Percentiles rank a stretch among this genome's conserved stretches.
Evolutionary conservation across 163 green algal genomes (phyloP).

Genomic region (Scenedesmus sp.): DNA sequence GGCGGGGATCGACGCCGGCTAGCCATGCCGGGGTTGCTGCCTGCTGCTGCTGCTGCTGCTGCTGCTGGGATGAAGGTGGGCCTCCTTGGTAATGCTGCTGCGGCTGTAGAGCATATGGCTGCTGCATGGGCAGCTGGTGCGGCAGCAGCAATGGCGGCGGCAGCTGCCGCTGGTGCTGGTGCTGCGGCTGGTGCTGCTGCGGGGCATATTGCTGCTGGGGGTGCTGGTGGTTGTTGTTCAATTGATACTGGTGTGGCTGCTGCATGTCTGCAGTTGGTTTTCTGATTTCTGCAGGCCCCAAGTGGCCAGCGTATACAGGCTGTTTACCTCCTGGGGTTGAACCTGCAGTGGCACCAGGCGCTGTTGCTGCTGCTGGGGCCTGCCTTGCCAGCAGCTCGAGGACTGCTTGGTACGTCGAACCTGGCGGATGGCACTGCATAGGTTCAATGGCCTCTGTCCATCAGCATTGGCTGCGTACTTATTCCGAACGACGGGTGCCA

Average conservation of each 20-base stretch:
- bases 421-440: background rate
- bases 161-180: background rate
- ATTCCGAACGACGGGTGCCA: background rate
- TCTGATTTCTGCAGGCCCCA: background rate
- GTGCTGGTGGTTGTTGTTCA: background rate
- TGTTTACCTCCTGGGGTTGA: background rate
- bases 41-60: background rate
- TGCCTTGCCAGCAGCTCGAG: background rate
- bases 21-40: background rate
- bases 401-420: constrained; percentile 6
- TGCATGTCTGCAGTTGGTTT: background rate
- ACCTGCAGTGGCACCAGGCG: constrained; percentile 15
- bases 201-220: background rate
- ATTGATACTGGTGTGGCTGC: background rate
- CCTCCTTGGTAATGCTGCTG: background rate
- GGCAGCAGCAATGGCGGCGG: background rate
- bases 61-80: background rate
- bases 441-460: background rate
- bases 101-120: background rate
- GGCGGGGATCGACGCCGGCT: background rate
- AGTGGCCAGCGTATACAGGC: background rate
- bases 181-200: constrained; percentile 13
- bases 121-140: background rate
- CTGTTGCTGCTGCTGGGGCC: constrained; percentile 22
- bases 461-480: background rate